Evolutionary conservation across 768 basidiomycete genomes (phyloP).

Genomic region (Serendipita sp.): DNA sequence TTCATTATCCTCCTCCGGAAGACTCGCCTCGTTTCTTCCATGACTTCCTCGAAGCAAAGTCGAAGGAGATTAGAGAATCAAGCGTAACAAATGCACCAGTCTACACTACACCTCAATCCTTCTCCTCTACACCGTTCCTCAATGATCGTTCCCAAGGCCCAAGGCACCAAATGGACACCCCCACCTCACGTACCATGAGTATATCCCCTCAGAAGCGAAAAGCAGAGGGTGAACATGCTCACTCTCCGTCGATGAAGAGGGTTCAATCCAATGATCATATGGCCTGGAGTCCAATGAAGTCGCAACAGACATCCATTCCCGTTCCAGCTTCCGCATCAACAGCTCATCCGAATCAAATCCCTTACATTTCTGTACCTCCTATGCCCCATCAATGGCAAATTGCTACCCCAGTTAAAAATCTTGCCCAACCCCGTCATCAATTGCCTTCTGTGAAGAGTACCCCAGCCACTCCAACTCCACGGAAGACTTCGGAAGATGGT

Average conservation of each 20-base stretch:
- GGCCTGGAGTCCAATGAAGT: conserved; percentile 1
- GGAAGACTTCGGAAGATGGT: background rate
- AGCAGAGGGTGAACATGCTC: conserved; percentile 32
- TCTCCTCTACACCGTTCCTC: conserved; percentile 11
- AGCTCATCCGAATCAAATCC: background rate
- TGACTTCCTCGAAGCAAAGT: conserved; percentile 33
- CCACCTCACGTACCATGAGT: conserved; percentile 15
- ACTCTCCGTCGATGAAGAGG: conserved; percentile 53
- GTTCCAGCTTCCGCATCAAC: conserved; percentile 9
- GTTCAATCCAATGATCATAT: conserved; percentile 20
- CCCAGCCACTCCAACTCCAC: background rate
- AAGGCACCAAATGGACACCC: conserved; percentile 21
- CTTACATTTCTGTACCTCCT: background rate
- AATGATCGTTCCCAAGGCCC: conserved; percentile 15
- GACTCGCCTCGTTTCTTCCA: conserved; percentile 54
- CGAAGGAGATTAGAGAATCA: background rate
- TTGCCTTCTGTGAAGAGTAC: background rate
- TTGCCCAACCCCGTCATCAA: background rate
- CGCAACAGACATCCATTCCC: conserved; percentile 13
- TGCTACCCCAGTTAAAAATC: background rate
- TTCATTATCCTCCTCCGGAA: conserved; percentile 16
- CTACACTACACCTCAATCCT: background rate
- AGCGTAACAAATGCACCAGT: background rate
- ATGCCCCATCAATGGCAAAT: background rate
- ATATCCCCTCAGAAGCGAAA: conserved; percentile 63